phyloP scores from a whole-genome alignment of 257 asterid species.

The Nicotiana undulata region DNA sequence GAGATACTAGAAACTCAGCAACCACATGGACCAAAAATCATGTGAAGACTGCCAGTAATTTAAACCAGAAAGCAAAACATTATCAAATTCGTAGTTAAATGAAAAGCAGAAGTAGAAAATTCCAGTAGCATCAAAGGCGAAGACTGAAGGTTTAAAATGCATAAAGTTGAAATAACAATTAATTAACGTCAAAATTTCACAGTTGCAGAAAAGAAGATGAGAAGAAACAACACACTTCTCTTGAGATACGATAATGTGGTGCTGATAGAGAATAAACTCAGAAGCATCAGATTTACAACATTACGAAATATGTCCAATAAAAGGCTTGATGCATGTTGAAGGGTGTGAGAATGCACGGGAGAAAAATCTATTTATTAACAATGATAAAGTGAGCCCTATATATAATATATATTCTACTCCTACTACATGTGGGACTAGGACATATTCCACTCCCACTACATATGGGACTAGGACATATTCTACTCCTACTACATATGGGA shows the following conservation, averaged over 20 bases:
- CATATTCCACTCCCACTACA: too few relatives aligned
- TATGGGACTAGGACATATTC: too few relatives aligned
- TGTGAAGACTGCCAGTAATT: background rate
- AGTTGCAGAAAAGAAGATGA: background rate
- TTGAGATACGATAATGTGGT: background rate
- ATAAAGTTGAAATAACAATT: background rate
- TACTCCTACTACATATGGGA: too few relatives aligned
- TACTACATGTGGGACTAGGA: too few relatives aligned
- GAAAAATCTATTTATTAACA: too few relatives aligned
- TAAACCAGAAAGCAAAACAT: background rate
- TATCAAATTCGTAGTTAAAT: background rate
- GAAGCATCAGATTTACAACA: background rate
- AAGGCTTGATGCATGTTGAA: background rate
- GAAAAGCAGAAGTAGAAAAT: background rate
- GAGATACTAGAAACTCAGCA: background rate
- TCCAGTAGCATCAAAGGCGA: background rate
- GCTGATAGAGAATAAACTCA: background rate
- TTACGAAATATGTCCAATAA: background rate
- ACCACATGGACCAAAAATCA: background rate
- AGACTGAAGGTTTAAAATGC: background rate
- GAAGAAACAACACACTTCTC: background rate
- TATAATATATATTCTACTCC: too few relatives aligned
- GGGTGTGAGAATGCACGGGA: too few relatives aligned
- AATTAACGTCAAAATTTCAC: background rate
- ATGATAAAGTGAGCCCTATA: too few relatives aligned